Base-by-base conservation (phyloP, 73 alveolate species). In the Diophrys sp. region DNA sequence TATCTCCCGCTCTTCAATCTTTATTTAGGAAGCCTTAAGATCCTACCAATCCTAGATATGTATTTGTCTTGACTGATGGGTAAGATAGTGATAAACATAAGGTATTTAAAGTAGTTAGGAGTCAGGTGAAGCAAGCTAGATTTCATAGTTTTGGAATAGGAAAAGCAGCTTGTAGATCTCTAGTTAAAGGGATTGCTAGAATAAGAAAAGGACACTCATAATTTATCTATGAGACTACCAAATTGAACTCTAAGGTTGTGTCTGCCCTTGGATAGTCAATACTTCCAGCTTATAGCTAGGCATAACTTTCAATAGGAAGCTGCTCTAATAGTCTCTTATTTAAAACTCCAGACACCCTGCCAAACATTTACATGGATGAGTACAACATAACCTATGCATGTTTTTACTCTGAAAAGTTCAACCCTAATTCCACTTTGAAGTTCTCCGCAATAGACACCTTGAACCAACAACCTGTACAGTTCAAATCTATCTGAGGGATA, bases 21-120 rank as follows among this genome's bases (percentile, higher is more conserved):
- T 8, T 95, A 24, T 88, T 84, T 56, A 79, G 69, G 1, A 25
- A 81, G 18, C 77, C 54, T 62, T 34, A 18, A 14, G 84, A 74
- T 24, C 28, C 27, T 14, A 54, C 74, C 8, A 78, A 57, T 30
- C 92, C 88, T 0, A 84, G 89, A 71, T 75, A 90, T 74, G 81
- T 96, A 26, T 96, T 89, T 78, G 79, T 96, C 67, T 79, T 96
- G 77, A 96, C 99, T 27, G 99, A 96, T 89, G 99, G 99, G 0
- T 95, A 83, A 78, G 98, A 93, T 8, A 67, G 76, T 62, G 76
- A 91, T 62, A 84, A 93, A 29, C 87, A 86, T n/a, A 77, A 74
- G 26, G 92, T 96, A 14, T 70, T 94, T 5, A 44, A 87, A 44
- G 74, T 88, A 26, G 83, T 87, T 27, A 55, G 88, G 32, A 77